phyloP scores from a whole-genome alignment of 495 filamentous ascomycete genomes.

The Hyaloscypha variabilis region DNA sequence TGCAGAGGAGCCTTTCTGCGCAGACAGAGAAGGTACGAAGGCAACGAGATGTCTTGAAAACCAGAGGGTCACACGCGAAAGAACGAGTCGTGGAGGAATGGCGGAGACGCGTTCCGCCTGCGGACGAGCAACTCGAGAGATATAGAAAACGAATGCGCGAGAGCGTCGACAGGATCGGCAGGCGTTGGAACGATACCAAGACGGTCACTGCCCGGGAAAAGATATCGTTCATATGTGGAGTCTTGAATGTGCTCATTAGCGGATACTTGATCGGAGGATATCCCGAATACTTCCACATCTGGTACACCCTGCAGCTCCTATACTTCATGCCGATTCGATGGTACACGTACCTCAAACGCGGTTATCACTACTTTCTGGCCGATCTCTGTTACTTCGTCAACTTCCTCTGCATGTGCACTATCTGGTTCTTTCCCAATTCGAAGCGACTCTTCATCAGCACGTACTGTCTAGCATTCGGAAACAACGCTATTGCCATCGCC shows the following conservation, averaged over 20 bases:
- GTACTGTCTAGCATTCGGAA: constrained; percentile 90
- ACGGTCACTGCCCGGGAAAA: constrained; percentile 91
- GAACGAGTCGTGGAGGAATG: constrained; percentile 87
- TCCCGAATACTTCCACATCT: constrained; percentile 85
- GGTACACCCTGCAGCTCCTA: constrained; percentile 83
- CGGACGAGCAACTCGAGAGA: constrained; percentile 90
- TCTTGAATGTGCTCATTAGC: constrained; percentile 95
- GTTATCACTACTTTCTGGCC: constrained; percentile 96
- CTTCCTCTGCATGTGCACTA: constrained; percentile 73
- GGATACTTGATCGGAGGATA: constrained; percentile 89
- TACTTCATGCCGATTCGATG: constrained; percentile 98
- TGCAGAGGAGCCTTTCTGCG: constrained; percentile 75
- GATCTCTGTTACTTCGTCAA: constrained; percentile 99
- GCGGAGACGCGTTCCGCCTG: constrained; percentile 77
- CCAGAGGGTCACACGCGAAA: constrained; percentile 27
- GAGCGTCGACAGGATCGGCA: constrained; percentile 83
- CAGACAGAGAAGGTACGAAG: constrained; percentile 84
- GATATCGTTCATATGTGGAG: constrained; percentile 91
- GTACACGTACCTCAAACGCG: constrained; percentile 84
- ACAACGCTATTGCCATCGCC: constrained; percentile 96
- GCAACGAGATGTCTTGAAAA: constrained; percentile 64
- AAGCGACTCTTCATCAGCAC: constrained; percentile 92
- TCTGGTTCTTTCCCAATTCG: constrained; percentile 91
- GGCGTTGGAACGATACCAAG: constrained; percentile 85
- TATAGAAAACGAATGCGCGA: constrained; percentile 85